Evolutionary conservation across 2,329 filamentous ascomycete species (phyloP), one percentile per base, ranked within the genome.

Genomic region (Emericellopsis atlantica): DNA sequence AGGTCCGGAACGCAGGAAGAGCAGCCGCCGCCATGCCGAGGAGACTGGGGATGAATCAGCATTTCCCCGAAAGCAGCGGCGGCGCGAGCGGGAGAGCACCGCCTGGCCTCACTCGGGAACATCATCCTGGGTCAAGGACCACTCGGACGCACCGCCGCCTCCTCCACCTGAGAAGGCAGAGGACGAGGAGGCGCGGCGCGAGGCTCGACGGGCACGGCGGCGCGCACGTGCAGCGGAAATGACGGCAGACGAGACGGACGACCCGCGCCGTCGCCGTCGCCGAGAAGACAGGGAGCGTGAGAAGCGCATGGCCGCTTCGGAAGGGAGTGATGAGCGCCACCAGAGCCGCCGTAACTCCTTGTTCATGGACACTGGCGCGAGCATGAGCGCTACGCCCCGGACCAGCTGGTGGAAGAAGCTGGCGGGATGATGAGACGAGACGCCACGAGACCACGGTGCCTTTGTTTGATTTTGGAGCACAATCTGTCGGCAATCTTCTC

Each of bases 91-190:
- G 33, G 49, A 60, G 29, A 48, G 44, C 7, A 46, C 65, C 8
- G 62, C 62, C 9, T 80, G 76, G 76, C 76, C 76, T 15, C 72
- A 79, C 52, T 78, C 72, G 6, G 76, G 76, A 22, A 80, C 76
- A 0, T 75, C 72, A 8, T 79, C 74, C 0, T 81, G 77, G 77
- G 76, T 80, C 5, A 79, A 79, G 55, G 75, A 80, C 11, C 70
- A 78, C 48, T 74, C 70, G 2, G 76, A 79, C 48, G 75, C 74
- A 56, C 40, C 26, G 24, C 39, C 34, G 16, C 44, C 34, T 12
- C 42, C 39, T 18, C 23, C 33, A 21, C 33, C 14, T 18, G 37
- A 54, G 14, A 59, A 57, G 37, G 53, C 53, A 4, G 65, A 69
- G 9, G 67, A 70, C 23, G 70, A 72, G 16, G 66, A 67, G 37